Percentiles rank a stretch among this genome's conserved stretches.
Conservation (phyloP, 441 rosid genomes). For the Eugenia klotzschiana region DNA sequence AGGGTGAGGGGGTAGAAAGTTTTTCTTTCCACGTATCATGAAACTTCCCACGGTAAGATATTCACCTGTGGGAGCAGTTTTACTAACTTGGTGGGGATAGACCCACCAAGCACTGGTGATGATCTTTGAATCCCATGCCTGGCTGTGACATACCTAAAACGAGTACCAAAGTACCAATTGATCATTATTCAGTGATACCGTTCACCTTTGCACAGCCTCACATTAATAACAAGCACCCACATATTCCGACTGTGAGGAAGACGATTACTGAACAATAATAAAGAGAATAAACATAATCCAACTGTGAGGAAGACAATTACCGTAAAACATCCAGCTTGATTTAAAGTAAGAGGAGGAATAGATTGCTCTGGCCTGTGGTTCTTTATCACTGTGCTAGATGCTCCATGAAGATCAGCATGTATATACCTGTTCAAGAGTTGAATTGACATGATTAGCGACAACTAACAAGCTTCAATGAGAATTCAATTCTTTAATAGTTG, state of each 20-base stretch:
- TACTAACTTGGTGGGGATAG: conserved; percentile 90
- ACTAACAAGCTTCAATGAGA: neutral
- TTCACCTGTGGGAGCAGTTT: conserved; percentile 98
- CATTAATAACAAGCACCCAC: neutral
- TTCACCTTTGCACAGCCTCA: neutral
- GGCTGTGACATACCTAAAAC: conserved; percentile 88
- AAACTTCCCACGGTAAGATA: conserved; percentile 96
- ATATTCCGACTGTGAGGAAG: neutral
- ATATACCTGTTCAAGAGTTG: conserved; percentile 51
- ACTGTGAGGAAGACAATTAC: conserved; percentile 20
- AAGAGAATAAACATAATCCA: neutral
- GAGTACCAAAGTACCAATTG: neutral
- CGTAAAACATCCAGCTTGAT: conserved; percentile 94
- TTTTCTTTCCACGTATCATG: conserved; percentile 97
- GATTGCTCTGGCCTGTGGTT: conserved; percentile 85
- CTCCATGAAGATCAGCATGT: conserved; percentile 96
- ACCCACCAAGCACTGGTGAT: conserved; percentile 99
- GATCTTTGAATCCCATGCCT: conserved; percentile 97
- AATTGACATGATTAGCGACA: neutral
- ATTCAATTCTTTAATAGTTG: neutral
- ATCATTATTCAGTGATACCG: neutral
- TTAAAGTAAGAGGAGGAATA: conserved; percentile 84
- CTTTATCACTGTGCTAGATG: conserved; percentile 90
- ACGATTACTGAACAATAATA: neutral
- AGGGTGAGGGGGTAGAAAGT: conserved; percentile 94